Percentiles rank a stretch among this genome's conserved stretches.
Evolutionary conservation across 306 rosid genomes (phyloP).

Genomic region (Mucuna pruriens): DNA sequence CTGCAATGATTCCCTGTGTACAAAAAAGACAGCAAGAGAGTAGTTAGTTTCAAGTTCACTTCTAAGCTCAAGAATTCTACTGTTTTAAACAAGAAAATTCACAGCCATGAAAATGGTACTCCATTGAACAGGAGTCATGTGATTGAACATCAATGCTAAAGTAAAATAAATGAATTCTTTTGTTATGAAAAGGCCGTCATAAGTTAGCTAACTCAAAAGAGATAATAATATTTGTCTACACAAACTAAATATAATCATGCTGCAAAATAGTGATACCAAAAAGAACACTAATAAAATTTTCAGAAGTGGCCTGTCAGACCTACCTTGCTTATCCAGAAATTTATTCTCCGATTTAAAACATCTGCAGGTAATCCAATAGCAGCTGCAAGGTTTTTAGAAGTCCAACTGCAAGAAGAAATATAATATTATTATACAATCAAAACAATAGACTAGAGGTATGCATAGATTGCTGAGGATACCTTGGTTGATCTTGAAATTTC

Average conservation of each 20-base stretch:
- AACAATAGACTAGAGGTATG: constrained; percentile 11
- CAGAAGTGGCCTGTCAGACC: constrained; percentile 18
- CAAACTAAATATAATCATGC: background rate
- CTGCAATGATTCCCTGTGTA: constrained; percentile 75
- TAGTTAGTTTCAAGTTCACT: constrained; percentile 37
- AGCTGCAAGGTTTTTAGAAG: constrained; percentile 72
- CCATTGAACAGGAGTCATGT: constrained; percentile 14
- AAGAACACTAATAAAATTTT: background rate
- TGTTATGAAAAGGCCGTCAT: background rate
- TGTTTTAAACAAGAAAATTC: constrained; percentile 13
- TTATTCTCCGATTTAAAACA: constrained; percentile 72
- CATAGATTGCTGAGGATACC: constrained; percentile 49
- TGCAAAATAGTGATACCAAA: constrained; percentile 8
- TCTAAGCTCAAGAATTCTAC: background rate
- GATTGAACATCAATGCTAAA: background rate
- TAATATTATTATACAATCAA: background rate
- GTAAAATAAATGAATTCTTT: background rate
- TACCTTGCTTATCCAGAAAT: constrained; percentile 95
- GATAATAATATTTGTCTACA: background rate
- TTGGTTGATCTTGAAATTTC: constrained; percentile 80
- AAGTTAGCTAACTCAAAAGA: background rate
- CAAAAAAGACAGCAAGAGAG: background rate
- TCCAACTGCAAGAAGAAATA: constrained; percentile 72
- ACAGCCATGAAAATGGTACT: background rate
- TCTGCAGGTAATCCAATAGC: constrained; percentile 80